These are phyloP conservation scores for Medicago arabica DNA, from an alignment of 306 rosid genomes.

Conservation along the genomic window DNA sequence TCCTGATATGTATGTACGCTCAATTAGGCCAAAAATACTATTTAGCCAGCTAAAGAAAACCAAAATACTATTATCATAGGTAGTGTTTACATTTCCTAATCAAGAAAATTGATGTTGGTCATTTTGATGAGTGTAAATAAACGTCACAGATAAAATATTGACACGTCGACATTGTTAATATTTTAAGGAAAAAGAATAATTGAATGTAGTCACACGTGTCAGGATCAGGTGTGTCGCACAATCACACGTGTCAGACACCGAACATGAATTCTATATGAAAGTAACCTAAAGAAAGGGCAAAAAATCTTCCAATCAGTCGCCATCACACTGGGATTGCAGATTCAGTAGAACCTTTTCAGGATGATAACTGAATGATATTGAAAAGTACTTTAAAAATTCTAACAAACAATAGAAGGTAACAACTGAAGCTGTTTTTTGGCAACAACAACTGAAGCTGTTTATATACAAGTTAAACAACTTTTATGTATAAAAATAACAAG, in stretches of 20 bases:
- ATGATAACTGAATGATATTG: slow-evolving; percentile 45
- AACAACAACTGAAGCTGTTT: slow-evolving; percentile 68
- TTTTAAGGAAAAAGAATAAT: too few relatives aligned
- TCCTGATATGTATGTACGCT: neutral
- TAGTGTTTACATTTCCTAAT: slow-evolving; percentile 16
- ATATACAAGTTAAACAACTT: slow-evolving; percentile 73
- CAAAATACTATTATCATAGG: neutral
- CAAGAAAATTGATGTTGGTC: slow-evolving; percentile 38
- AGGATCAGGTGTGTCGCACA: too few relatives aligned
- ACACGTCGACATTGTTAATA: neutral
- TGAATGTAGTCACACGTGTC: neutral
- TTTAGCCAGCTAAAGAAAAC: slow-evolving; percentile 21
- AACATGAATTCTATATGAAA: neutral
- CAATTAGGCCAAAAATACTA: slow-evolving; percentile 40
- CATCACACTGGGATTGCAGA: slow-evolving; percentile 35
- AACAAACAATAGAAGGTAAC: slow-evolving; percentile 49
- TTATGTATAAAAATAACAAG: slow-evolving; percentile 74
- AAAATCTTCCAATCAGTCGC: slow-evolving; percentile 54
- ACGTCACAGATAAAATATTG: neutral
- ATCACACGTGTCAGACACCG: neutral
- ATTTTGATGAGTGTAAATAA: neutral
- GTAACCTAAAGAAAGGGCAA: slow-evolving; percentile 48
- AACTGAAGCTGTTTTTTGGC: slow-evolving; percentile 66
- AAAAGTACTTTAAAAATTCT: slow-evolving; percentile 45
- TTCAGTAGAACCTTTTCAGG: slow-evolving; percentile 43